phyloP scores from a whole-genome alignment of 2,329 filamentous ascomycete genomes.

The Xylaria arbuscula region DNA sequence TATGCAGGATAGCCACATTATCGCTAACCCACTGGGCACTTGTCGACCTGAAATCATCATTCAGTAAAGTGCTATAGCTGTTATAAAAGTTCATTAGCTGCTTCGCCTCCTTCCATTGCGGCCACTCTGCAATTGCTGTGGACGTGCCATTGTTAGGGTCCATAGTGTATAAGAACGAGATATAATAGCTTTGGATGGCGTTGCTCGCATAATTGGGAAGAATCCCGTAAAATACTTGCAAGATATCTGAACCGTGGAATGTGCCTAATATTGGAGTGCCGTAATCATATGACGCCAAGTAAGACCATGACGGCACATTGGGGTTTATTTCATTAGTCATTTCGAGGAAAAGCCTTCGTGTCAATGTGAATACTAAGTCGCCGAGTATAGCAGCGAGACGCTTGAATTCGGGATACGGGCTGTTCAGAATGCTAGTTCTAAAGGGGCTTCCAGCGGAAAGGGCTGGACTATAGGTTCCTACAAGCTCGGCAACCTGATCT shows the following conservation, averaged over 20 bases:
- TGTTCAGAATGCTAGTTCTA: constrained; percentile 74
- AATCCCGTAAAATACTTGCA: constrained; percentile 75
- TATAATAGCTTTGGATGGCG: constrained; percentile 75
- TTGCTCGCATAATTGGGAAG: constrained; percentile 69
- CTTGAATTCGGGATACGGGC: constrained; percentile 81
- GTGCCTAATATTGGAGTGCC: constrained; percentile 79
- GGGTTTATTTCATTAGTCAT: constrained; percentile 60
- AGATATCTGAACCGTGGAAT: constrained; percentile 76
- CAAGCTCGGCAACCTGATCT: constrained; percentile 64
- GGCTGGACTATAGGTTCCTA: constrained; percentile 71
- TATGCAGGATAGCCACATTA: constrained; percentile 32
- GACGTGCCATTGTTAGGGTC: constrained; percentile 71
- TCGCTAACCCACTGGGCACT: constrained; percentile 37
- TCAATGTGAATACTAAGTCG: constrained; percentile 79
- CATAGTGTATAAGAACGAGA: constrained; percentile 75
- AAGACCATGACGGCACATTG: constrained; percentile 75
- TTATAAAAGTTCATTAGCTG: constrained; percentile 54
- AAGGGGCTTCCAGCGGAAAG: constrained; percentile 75
- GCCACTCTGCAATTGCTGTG: constrained; percentile 49
- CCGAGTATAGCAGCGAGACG: constrained; percentile 79
- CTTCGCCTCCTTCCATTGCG: constrained; percentile 59
- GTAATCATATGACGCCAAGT: constrained; percentile 77
- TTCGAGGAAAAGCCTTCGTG: constrained; percentile 72
- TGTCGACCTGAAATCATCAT: constrained; percentile 46
- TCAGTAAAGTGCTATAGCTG: constrained; percentile 38